phyloP scores from a whole-genome alignment of 768 basidiomycete genomes.

The Symmetrospora coprosmae region DNA sequence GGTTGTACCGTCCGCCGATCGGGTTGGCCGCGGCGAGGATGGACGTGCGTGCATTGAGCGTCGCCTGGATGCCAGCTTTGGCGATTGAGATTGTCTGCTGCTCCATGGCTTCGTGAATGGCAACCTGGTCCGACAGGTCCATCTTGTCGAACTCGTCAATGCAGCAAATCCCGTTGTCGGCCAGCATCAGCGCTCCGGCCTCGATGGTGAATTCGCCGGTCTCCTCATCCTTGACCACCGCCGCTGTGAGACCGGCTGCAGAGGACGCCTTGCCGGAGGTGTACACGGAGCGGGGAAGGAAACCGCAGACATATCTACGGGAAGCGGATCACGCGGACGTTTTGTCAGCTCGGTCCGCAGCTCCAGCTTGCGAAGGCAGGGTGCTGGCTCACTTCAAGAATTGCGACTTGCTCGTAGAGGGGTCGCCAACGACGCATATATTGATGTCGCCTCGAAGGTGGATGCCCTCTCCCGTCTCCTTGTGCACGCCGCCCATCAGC shows the following conservation, averaged over 20 bases:
- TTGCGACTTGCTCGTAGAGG: conserved; percentile 93
- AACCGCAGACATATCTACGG: conserved; percentile 83
- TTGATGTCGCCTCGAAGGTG: conserved; percentile 97
- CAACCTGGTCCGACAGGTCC: conserved; percentile 96
- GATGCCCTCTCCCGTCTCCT: conserved; percentile 90
- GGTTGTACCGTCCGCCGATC: conserved; percentile 87
- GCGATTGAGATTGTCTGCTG: conserved; percentile 99
- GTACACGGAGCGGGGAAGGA: conserved; percentile 93
- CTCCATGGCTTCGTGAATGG: conserved; percentile 99
- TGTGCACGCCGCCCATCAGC: conserved; percentile 97
- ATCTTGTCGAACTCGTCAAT: conserved; percentile 99
- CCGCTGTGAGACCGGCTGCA: conserved; percentile 94
- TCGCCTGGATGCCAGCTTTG: conserved; percentile 97
- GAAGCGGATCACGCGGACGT: no score
- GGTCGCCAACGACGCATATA: conserved; percentile 94
- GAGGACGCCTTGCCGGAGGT: conserved; percentile 99
- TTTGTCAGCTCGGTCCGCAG: no score
- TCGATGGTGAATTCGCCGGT: conserved; percentile 99
- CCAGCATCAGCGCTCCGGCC: conserved; percentile 96
- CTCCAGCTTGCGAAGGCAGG: conserved; percentile 3
- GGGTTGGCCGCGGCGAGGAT: conserved; percentile 98
- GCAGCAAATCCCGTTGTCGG: conserved; percentile 98
- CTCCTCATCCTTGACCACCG: conserved; percentile 96
- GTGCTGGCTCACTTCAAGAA: conserved; percentile 68
- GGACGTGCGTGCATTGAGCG: conserved; percentile 89